Base-by-base conservation (phyloP, 768 basidiomycete species). In the Termitomyces sp. region DNA sequence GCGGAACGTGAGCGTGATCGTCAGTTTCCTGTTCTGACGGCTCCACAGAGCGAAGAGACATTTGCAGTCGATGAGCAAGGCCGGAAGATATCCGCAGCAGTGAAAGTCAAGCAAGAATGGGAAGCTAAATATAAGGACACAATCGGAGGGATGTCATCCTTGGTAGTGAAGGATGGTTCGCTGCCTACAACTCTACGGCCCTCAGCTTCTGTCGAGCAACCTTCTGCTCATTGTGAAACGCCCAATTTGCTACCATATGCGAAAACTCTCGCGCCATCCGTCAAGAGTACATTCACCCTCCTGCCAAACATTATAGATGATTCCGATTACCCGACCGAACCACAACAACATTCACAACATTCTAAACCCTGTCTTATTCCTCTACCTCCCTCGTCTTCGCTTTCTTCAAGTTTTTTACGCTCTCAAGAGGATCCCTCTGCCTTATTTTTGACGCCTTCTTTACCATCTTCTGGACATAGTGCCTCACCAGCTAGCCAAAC, bases 41-140 rank as follows among this genome's bases (percentile, higher is more conserved):
- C 65, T 5, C 47, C 58, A 5, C 61, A 49, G 5, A 55, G 54
- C 14, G 64, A 54, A 59, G 52, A 59, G 8, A 40, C 48, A 14
- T 62, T 49, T n/a, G 53, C 37, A 17, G 25, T 56, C n/a, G 61
- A 53, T 17, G 61, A 64, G 11, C 59, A 58, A 32, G 50, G 50
- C 9, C 50, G 43, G n/a, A 59, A 60, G 23, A 48, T 69, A 11
- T 77, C 79, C 14, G 82, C 81, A 8, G 84, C 84, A 6, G 74
- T 76, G 54, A 75, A 67, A 57, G 72, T 86, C 64, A 85, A 83
- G 66, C 70, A 77, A 44, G 75, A 77, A 52, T 86, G 83, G 83
- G 72, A 81, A 59, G 72, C 75, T 2, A 72, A 67, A 58, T 78
- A 81, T 59, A 65, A 62, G 25, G 38, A 57, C 68, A 73, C 69